These are phyloP conservation scores for Bruguiera parviflora DNA, from an alignment of 345 rosid genomes.

Conservation along the genomic window DNA sequence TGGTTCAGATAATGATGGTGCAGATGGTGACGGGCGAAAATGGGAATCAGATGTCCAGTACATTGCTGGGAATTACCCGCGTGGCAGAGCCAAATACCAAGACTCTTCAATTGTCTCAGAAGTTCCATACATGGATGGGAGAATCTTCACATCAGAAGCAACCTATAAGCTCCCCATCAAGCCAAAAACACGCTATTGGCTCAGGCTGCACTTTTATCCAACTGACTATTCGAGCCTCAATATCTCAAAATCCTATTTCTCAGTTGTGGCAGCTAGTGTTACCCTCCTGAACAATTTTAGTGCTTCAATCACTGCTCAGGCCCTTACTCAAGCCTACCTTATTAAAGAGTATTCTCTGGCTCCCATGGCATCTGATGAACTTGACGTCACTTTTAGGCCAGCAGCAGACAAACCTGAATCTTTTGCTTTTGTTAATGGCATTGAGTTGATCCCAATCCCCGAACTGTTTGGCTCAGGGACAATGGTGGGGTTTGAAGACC, in stretches of 20 bases:
- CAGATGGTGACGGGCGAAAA: slow-evolving; percentile 57
- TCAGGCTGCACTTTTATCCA: slow-evolving; percentile 69
- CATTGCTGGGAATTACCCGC: slow-evolving; percentile 34
- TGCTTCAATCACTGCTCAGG: slow-evolving; percentile 62
- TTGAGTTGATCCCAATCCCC: slow-evolving; percentile 52
- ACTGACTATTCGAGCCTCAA: slow-evolving; percentile 44
- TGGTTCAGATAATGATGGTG: slow-evolving; percentile 43
- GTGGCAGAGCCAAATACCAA: slow-evolving; percentile 47
- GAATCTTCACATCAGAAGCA: slow-evolving; percentile 53
- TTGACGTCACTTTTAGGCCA: slow-evolving; percentile 53
- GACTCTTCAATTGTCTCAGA: slow-evolving; percentile 64
- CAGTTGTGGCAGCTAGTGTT: slow-evolving; percentile 44
- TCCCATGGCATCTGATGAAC: slow-evolving; percentile 28
- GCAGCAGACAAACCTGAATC: slow-evolving; percentile 32
- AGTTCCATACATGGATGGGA: slow-evolving; percentile 71
- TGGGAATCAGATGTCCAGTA: slow-evolving; percentile 62
- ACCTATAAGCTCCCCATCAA: slow-evolving; percentile 47
- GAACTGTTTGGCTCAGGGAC: slow-evolving; percentile 45
- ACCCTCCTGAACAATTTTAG: slow-evolving; percentile 72
- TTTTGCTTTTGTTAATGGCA: slow-evolving; percentile 71
- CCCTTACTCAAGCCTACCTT: slow-evolving; percentile 62
- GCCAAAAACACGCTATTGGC: slow-evolving; percentile 35
- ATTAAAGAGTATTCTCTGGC: slow-evolving; percentile 61
- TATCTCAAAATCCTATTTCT: slow-evolving; percentile 51
- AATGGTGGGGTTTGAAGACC: slow-evolving; percentile 51